Evolutionary conservation across 225 moss, liverwort and hornwort genomes (phyloP), one percentile per base, ranked within the genome.

Genomic region (Marchantia polymorpha): DNA sequence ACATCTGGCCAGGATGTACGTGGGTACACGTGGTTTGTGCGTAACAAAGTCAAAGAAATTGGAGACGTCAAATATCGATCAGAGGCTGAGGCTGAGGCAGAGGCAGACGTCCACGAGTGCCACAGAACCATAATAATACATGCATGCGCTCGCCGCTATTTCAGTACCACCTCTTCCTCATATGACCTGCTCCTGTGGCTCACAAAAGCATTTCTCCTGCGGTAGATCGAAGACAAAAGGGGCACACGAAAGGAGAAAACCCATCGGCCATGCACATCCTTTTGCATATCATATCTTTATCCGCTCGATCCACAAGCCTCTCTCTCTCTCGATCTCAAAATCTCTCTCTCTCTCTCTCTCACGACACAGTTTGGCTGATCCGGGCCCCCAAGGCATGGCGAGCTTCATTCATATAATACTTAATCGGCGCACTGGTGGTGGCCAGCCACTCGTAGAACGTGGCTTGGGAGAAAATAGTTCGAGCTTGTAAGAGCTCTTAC

Each of bases 391-490:
- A 67, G 67, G 15, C 13, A 56, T 56, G 56, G 56, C 19, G 4
- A 12, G 56, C 13, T 56, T 12, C 19, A 56, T 56, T 13, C 19
- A 19, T 56, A 56, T 56, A 12, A 3, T 56, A 56, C 13, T 56
- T 13, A 13, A 14, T 27, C 8, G 0, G 29, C 65, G 11, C 10
- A 27, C 12, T 67, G 67, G 67, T 67, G 31, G 67, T 31, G 16
- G 67, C 67, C 67, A 67, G 67, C 67, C 27, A 67, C 67, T 31
- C 30, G 31, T 12, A 3, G 67, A 67, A 67, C 67, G 67, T 67
- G 67, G 67, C 67, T 67, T 5, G 31, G 9, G 26, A 66, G 65
- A 30, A 14, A 19, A 66, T 27, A 30, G 65, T 29, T 67, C 67
- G 16, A 67, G 67, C 67, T 67, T 67, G 67, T 67, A 26, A 67